Evolutionary conservation across 2,329 filamentous ascomycete genomes (phyloP), one percentile per base, ranked within the genome.

Genomic region (Coniella lustricola): DNA sequence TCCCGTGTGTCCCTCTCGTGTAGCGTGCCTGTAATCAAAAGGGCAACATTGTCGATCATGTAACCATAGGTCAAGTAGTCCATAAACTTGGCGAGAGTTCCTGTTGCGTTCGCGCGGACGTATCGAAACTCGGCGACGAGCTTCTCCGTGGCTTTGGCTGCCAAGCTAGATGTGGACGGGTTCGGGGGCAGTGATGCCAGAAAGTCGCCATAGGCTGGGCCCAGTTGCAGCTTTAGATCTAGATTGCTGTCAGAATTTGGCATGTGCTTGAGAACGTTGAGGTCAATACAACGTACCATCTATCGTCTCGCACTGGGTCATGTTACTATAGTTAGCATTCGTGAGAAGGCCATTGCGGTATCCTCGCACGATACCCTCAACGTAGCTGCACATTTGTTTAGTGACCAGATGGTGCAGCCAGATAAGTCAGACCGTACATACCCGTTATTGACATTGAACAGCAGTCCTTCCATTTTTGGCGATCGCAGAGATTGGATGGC

Each of bases 21-120:
- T 25, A 98, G 79, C 12, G 93, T 98, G 54, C 93, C 93, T 18
- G 93, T 98, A 68, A 98, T 98, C 62, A 98, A 82, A 35, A 98
- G 84, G 34, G 94, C 93, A 46, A 98, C 90, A 62, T 98, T 98
- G 72, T 98, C 93, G 69, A 98, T 98, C 93, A 98, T 98, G 76
- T 98, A 98, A 54, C 90, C 91, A 67, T 98, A 98, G 1, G 93
- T 98, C 53, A 98, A 75, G 69, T 95, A 98, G 68, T 97, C 90
- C 81, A 98, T 90, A 68, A 98, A 98, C 64, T 88, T 90, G 54
- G 90, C 85, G 33, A 96, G 81, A 1, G 90, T 88, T 14, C 93
- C 93, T 2, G 88, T 88, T 22, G 91, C 87, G 64, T 98, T 95
- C 54, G 90, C 90, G 59, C 94, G 88, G 39, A 98, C 78, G 67